A percentile compares a stretch with the other conserved stretches of the same genome.
Evolutionary conservation across 352 stramenopile genomes (phyloP).

Genomic region (Phytophthora megakarya): DNA sequence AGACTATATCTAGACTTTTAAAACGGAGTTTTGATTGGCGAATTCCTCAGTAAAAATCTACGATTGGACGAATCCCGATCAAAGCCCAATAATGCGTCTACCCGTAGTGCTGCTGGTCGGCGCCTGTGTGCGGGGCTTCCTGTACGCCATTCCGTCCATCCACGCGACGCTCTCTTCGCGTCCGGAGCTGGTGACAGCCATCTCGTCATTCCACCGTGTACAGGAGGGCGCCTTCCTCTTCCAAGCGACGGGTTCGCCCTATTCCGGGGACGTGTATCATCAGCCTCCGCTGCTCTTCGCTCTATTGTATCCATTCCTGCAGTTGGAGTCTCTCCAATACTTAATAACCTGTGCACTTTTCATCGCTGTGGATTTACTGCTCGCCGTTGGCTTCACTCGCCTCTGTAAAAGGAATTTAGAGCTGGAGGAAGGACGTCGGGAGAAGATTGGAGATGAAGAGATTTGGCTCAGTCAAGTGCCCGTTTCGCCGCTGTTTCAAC

Average conservation of each 20-base stretch:
- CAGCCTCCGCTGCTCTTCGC: conserved; percentile 81
- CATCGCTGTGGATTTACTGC: conserved; percentile 55
- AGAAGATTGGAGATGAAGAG: conserved; percentile 43
- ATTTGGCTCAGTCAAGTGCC: conserved; percentile 78
- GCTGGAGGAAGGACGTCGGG: conserved; percentile 53
- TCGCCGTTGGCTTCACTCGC: conserved; percentile 61
- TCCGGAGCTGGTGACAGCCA: conserved; percentile 68
- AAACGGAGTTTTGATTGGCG: too few species aligned
- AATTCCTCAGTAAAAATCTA: too few species aligned
- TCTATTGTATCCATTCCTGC: conserved; percentile 61
- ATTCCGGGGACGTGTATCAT: conserved; percentile 82
- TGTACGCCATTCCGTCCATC: conserved; percentile 44
- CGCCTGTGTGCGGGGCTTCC: conserved; percentile 38
- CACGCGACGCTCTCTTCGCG: conserved; percentile 50
- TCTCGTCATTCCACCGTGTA: conserved; percentile 68
- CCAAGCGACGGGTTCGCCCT: conserved; percentile 51
- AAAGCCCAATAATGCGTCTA: background rate
- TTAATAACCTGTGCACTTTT: conserved; percentile 43
- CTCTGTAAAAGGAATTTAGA: conserved; percentile 54
- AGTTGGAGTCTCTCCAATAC: conserved; percentile 32
- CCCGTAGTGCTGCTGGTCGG: conserved; percentile 36
- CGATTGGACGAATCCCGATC: too few species aligned
- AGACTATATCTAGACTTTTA: too few species aligned
- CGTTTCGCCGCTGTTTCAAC: conserved; percentile 68
- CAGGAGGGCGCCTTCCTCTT: conserved; percentile 68